Percentiles rank a stretch among this genome's conserved stretches.
Evolutionary conservation across 1,139 yeast genomes (phyloP).

Genomic region (Protomyces macrosporus): DNA sequence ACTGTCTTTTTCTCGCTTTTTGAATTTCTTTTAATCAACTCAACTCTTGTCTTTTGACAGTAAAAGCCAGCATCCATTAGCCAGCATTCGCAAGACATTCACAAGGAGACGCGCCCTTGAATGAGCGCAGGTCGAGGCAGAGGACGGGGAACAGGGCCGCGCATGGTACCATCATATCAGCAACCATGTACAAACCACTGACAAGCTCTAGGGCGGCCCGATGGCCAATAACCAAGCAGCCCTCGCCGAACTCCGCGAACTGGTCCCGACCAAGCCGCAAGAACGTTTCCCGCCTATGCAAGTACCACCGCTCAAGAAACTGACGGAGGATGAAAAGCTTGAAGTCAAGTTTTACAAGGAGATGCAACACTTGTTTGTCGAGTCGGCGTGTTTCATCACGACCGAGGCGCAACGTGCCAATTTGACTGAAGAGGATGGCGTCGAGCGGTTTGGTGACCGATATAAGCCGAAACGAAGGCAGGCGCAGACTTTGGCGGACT

Average conservation of each 20-base stretch:
- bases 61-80: no score
- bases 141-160: slow-evolving; percentile 21
- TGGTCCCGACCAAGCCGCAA: slow-evolving; percentile 13
- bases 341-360: slow-evolving; percentile 17
- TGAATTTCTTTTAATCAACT: no score
- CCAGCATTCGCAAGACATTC: no score
- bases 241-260: slow-evolving; percentile 6
- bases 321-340: slow-evolving; percentile 10
- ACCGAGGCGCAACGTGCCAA: slow-evolving; percentile 4
- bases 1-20: no score
- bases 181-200: background rate
- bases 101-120: no score
- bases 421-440: slow-evolving; percentile 8
- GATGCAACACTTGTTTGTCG: slow-evolving; percentile 8
- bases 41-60: no score
- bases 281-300: slow-evolving; percentile 14
- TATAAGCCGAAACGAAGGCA: slow-evolving; percentile 12
- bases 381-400: slow-evolving; percentile 9
- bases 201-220: slow-evolving; percentile 1
- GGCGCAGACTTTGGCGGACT: slow-evolving; percentile 11
- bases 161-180: background rate
- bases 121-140: slow-evolving; percentile 8
- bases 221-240: slow-evolving; percentile 17
- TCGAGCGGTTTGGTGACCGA: slow-evolving; percentile 18
- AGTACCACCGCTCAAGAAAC: slow-evolving; percentile 2